These are phyloP conservation scores for Xylariaceae sp. DNA, from an alignment of 2,329 filamentous ascomycete genomes.

Conservation along the genomic window DNA sequence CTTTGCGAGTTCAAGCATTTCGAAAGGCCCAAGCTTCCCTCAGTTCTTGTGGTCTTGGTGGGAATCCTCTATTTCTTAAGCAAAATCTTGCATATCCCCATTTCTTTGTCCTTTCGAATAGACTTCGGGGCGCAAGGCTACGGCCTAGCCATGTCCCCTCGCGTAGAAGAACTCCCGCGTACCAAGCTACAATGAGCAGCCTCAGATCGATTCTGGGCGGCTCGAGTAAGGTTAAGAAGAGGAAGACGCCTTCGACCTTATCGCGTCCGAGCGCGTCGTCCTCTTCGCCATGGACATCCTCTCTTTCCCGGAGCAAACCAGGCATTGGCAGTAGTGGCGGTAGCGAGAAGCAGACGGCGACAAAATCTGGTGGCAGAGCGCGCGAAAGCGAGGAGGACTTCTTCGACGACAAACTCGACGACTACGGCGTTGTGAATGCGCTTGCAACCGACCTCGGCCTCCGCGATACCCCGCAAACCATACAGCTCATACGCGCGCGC, in stretches of 20 bases:
- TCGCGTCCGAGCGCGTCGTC: conserved; percentile 19
- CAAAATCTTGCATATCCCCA: not conserved
- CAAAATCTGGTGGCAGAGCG: too few species aligned
- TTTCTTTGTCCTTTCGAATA: conserved; percentile 6
- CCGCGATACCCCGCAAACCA: conserved; percentile 58
- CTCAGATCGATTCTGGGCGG: conserved; percentile 29
- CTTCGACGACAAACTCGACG: conserved; percentile 47
- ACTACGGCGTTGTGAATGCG: conserved; percentile 51
- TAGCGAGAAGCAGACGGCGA: too few species aligned
- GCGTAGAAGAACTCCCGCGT: too few species aligned
- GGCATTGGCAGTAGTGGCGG: conserved; percentile 15
- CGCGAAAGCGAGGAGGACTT: conserved; percentile 29
- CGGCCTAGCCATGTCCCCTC: conserved; percentile 12
- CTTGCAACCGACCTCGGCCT: conserved; percentile 52
- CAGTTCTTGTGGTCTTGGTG: too few species aligned
- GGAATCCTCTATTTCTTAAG: too few species aligned
- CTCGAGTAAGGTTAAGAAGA: conserved; percentile 31
- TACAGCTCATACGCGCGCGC: conserved; percentile 52
- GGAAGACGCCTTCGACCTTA: conserved; percentile 18
- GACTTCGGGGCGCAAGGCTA: conserved; percentile 1
- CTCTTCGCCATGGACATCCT: conserved; percentile 22
- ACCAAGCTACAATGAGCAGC: conserved; percentile 24
- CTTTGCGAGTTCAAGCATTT: too few species aligned
- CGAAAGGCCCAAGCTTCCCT: too few species aligned
- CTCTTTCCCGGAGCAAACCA: conserved; percentile 25